phyloP scores from a whole-genome alignment of 2,329 filamentous ascomycete species.

The Pseudogymnoascus sp. region DNA sequence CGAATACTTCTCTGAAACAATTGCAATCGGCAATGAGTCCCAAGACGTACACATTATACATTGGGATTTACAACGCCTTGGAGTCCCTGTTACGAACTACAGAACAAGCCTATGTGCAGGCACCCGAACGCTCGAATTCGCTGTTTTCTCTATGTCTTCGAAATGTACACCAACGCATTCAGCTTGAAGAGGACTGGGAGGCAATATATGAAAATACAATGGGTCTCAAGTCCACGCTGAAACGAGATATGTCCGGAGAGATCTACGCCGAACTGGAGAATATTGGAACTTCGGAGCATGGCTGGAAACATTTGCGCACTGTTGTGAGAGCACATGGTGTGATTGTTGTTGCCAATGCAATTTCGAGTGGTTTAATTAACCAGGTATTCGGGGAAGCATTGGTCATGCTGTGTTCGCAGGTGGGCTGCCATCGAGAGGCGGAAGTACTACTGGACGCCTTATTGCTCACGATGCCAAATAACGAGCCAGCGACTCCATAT shows the following conservation, averaged over 20 bases:
- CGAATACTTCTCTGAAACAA: not conserved
- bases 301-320: constrained; percentile 39
- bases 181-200: constrained; percentile 37
- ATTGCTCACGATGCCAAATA: constrained; percentile 30
- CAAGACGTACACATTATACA: constrained; percentile 30
- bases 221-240: constrained; percentile 28
- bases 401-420: constrained; percentile 34
- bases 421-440: constrained; percentile 32
- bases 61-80: constrained; percentile 38
- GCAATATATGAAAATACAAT: constrained; percentile 31
- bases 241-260: constrained; percentile 35
- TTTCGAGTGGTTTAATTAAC: constrained; percentile 35
- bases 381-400: constrained; percentile 33
- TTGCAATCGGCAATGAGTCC: not conserved
- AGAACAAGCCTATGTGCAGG: not conserved
- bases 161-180: constrained; percentile 40
- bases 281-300: constrained; percentile 32
- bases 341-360: constrained; percentile 34
- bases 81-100: constrained; percentile 36
- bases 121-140: constrained; percentile 22
- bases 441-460: constrained; percentile 32
- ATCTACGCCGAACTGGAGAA: constrained; percentile 43
- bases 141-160: constrained; percentile 42
- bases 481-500: constrained; percentile 28
- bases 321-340: constrained; percentile 41